Evolutionary conservation across 257 asterid genomes (phyloP), one percentile per base, ranked within the genome.

Genomic region (Catharanthus roseus): DNA sequence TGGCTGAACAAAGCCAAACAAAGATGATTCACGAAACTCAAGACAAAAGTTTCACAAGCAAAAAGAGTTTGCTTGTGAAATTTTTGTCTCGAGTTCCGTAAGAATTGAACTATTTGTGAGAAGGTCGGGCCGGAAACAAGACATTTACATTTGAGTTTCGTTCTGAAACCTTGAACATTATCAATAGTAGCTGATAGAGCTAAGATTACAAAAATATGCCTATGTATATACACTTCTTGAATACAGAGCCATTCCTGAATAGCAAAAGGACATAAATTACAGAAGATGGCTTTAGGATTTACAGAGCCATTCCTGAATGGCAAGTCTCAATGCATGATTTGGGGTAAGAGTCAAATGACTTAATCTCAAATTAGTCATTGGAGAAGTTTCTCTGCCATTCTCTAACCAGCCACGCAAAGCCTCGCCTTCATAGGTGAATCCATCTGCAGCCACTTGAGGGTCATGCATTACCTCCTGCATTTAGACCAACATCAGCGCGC

Each of bases 381-480:
- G 98, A 73, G 97, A 93, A 68, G 95, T 88, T 47, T 85, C 90
- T 5, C 75, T 90, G 44, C 95, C 90, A 45, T 78, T 77, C 36
- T 44, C 89, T 63, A 90, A 80, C 98, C 98, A 93, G 38, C 79
- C 93, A 10, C 81, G 86, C 72, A 93, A 60, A 41, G 96, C 97
- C 57, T 89, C 98, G 45, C 87, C 91, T 77, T 93, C 98, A 16
- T 93, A 93, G 15, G 97, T 86, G 87, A 88, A 90, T 66, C 98
- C 98, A 51, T 92, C 98, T 0, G 97, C 95, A 12, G 96, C 97
- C 60, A 90, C 89, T 78, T 85, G 96, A 65, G 98, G 97, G 77
- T 92, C 88, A 11, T 86, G 91, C 98, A 92, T 90, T 75, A 90
- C 81, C 78, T 92, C 98, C 98, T 92, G 96, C 67, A 19, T 62